Conservation (phyloP, 2,329 filamentous ascomycete species). For the Esteya vermicola region DNA sequence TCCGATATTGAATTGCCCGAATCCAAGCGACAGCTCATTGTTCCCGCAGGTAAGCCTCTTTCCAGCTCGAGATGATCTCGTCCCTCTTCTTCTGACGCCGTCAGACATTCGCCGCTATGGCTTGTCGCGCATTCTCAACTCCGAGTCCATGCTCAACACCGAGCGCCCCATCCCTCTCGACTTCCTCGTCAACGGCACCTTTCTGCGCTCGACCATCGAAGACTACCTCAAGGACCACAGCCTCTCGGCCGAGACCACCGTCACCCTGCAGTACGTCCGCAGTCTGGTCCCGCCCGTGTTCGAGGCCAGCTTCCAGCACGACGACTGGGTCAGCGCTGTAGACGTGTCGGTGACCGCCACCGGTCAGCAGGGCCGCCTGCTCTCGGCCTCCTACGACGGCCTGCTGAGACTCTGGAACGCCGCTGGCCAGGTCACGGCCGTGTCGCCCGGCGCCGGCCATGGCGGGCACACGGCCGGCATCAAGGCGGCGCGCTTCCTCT, state of each 20-base stretch:
- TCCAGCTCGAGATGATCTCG: constrained; percentile 5
- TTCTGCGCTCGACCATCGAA: constrained; percentile 77
- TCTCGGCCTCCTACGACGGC: constrained; percentile 93
- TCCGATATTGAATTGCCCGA: constrained; percentile 49
- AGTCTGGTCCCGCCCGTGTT: constrained; percentile 81
- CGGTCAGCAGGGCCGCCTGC: constrained; percentile 47
- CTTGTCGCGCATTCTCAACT: constrained; percentile 56
- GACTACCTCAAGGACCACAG: constrained; percentile 79
- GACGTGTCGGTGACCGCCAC: constrained; percentile 54
- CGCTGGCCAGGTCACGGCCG: constrained; percentile 71
- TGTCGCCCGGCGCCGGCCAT: constrained; percentile 49
- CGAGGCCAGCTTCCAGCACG: constrained; percentile 86
- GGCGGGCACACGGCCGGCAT: constrained; percentile 65
- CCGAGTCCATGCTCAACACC: constrained; percentile 55
- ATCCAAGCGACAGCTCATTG: constrained; percentile 45
- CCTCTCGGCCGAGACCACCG: constrained; percentile 73
- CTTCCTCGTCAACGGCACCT: constrained; percentile 89
- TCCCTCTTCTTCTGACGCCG: not conserved
- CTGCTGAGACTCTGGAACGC: constrained; percentile 79
- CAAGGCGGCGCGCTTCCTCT: constrained; percentile 74
- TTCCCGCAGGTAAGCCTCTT: constrained; percentile 39
- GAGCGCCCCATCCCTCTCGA: constrained; percentile 68
- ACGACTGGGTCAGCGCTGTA: constrained; percentile 88
- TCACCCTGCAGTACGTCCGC: constrained; percentile 86
- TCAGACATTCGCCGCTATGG: constrained; percentile 56